Evolutionary conservation across 2,329 filamentous ascomycete species (phyloP).

Genomic region (Fusarium buxicola): DNA sequence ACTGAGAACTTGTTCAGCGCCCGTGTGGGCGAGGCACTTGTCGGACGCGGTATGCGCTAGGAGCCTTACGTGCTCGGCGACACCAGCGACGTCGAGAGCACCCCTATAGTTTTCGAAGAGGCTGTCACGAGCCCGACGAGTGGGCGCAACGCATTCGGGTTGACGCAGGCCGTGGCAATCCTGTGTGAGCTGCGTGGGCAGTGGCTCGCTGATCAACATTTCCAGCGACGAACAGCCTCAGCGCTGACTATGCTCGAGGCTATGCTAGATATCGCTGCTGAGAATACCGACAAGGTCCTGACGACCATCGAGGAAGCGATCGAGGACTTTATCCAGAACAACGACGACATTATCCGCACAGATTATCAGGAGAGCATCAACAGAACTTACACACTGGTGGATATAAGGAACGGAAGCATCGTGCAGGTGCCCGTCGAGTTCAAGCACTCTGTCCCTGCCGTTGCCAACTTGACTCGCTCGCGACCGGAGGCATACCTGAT

Average conservation of each 20-base stretch:
- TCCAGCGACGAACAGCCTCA: constrained; percentile 14
- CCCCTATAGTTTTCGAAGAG: not conserved
- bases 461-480: constrained; percentile 11
- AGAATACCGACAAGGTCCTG: constrained; percentile 2
- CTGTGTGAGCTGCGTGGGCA: constrained; percentile 17
- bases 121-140: not conserved
- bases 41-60: not conserved
- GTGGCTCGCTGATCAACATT: constrained; percentile 17
- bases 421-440: constrained; percentile 19
- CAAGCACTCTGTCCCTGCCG: constrained; percentile 7
- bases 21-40: not conserved
- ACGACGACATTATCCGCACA: constrained; percentile 10
- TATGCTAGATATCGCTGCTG: constrained; percentile 11
- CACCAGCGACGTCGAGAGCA: not conserved
- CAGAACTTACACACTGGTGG: constrained; percentile 14
- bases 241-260: constrained; percentile 20
- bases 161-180: constrained; percentile 14
- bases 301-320: constrained; percentile 7
- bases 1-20: constrained; percentile 17
- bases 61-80: constrained; percentile 18
- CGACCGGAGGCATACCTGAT: constrained; percentile 19
- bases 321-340: constrained; percentile 14
- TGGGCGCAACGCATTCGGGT: constrained; percentile 1
- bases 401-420: constrained; percentile 5
- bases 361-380: not conserved